Evolutionary conservation across 306 rosid species (phyloP).

Genomic region (Castanospermum australe): DNA sequence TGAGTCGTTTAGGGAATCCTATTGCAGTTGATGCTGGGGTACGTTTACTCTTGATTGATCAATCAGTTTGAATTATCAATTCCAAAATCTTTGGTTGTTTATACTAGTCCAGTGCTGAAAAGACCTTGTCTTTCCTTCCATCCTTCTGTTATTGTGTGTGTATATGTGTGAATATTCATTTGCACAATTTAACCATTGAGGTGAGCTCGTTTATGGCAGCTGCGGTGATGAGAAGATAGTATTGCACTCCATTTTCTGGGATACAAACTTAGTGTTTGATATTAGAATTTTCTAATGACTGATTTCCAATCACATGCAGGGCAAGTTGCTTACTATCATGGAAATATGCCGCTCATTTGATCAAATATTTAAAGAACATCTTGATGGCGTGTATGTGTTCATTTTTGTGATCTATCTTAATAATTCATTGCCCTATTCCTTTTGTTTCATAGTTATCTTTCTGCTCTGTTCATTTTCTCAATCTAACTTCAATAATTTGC

Average conservation of each 20-base stretch:
- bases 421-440: neutral
- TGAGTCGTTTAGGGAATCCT: slow-evolving; percentile 84
- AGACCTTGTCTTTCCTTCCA: neutral
- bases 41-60: slow-evolving; percentile 34
- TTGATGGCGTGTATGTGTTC: slow-evolving; percentile 86
- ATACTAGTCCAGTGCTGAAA: neutral
- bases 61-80: neutral
- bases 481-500: slow-evolving; percentile 13
- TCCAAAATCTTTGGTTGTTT: neutral
- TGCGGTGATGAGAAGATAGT: neutral
- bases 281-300: slow-evolving; percentile 27
- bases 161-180: neutral
- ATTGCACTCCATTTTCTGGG: neutral
- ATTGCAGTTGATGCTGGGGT: slow-evolving; percentile 91
- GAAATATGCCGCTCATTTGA: slow-evolving; percentile 90
- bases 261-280: neutral
- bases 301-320: slow-evolving; percentile 58
- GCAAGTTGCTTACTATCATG: slow-evolving; percentile 82
- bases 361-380: slow-evolving; percentile 91
- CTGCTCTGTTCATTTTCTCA: neutral
- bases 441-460: neutral
- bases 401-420: slow-evolving; percentile 3
- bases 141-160: neutral
- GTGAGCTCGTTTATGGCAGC: slow-evolving; percentile 3
- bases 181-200: neutral